Conservation (phyloP, 495 filamentous ascomycete genomes). For the Chaetomium cochliodes region DNA sequence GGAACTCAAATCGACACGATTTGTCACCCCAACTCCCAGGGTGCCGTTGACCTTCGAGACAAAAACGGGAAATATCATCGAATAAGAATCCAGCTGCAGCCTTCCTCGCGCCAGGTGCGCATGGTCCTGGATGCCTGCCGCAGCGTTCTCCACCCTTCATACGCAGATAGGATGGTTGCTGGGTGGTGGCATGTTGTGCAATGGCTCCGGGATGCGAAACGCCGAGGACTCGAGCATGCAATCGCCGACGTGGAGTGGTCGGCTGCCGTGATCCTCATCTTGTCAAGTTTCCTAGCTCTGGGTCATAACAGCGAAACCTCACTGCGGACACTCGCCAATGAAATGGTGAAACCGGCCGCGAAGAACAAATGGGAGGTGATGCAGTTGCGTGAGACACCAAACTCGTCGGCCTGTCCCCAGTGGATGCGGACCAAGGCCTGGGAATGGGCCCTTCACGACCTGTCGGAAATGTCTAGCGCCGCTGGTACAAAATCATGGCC, state of each 20-base stretch:
- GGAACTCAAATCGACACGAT: conserved; percentile 44
- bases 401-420: conserved; percentile 56
- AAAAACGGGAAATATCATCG: conserved; percentile 60
- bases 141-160: conserved; percentile 58
- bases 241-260: conserved; percentile 71
- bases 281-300: conserved; percentile 51
- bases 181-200: conserved; percentile 76
- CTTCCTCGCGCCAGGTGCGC: conserved; percentile 58
- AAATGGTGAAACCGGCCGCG: conserved; percentile 2
- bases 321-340: conserved; percentile 11
- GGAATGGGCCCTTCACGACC: conserved; percentile 69
- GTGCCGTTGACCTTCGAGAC: conserved; percentile 64
- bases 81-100: conserved; percentile 64
- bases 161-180: conserved; percentile 63
- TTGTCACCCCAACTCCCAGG: conserved; percentile 49
- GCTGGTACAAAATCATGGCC: conserved; percentile 26
- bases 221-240: conserved; percentile 27
- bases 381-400: conserved; percentile 38
- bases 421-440: conserved; percentile 70
- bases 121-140: conserved; percentile 60
- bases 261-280: conserved; percentile 67
- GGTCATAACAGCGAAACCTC: conserved; percentile 29
- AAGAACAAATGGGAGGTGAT: conserved; percentile 42
- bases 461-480: conserved; percentile 21
- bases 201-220: conserved; percentile 58